A percentile compares a stretch with the other conserved stretches of the same genome.
These are phyloP conservation scores for Meredithiella fracta DNA, from an alignment of 2,329 filamentous ascomycete species.

Conservation along the genomic window DNA sequence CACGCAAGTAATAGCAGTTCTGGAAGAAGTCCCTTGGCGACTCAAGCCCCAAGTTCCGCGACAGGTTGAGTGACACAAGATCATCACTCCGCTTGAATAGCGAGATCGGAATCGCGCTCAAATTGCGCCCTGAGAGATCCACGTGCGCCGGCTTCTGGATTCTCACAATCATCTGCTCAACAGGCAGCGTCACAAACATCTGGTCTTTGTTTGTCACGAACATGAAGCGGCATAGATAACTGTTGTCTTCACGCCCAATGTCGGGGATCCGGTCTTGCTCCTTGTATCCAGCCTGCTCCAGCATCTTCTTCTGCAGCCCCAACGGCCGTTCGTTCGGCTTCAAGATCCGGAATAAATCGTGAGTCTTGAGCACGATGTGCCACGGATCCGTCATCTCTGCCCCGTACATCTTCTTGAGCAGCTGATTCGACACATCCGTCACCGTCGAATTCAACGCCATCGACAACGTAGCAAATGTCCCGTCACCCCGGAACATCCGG, in stretches of 20 bases:
- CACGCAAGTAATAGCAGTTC: conserved; percentile 74
- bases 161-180: conserved; percentile 68
- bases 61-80: conserved; percentile 88
- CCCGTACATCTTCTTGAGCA: conserved; percentile 87
- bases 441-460: conserved; percentile 72
- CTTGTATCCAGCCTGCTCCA: conserved; percentile 85
- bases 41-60: conserved; percentile 78
- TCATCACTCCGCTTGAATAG: conserved; percentile 83
- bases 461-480: conserved; percentile 84
- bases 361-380: conserved; percentile 86
- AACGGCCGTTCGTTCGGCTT: conserved; percentile 65
- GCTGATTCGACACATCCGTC: conserved; percentile 69
- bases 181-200: conserved; percentile 47
- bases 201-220: conserved; percentile 50
- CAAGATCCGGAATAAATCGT: conserved; percentile 73
- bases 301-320: conserved; percentile 74
- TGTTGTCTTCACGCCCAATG: conserved; percentile 89
- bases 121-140: conserved; percentile 73
- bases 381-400: conserved; percentile 86
- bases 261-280: conserved; percentile 79
- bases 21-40: conserved; percentile 94
- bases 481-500: conserved; percentile 84
- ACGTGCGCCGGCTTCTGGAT: conserved; percentile 88
- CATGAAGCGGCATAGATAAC: conserved; percentile 88
- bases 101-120: conserved; percentile 87